Evolutionary conservation across 1,284 basidiomycete species (phyloP).

Genomic region (Cutaneotrichosporon sp.): DNA sequence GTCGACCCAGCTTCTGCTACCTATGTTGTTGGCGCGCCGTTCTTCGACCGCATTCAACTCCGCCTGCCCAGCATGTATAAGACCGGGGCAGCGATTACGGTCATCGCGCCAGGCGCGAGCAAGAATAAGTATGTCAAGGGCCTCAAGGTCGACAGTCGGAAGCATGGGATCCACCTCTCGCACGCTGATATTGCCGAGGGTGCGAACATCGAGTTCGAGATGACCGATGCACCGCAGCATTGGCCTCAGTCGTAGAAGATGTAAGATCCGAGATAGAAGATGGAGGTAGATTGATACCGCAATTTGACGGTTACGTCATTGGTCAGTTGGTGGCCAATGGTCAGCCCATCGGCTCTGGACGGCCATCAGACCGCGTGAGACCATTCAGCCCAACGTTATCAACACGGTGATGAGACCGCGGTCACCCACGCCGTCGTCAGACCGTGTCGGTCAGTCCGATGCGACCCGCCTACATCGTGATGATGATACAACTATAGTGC

Average conservation of each 20-base stretch:
- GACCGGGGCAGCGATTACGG: constrained; percentile 25
- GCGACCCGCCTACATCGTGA: constrained; percentile 7
- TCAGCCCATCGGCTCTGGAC: too few species aligned
- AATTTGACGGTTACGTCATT: too few species aligned
- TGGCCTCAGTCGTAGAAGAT: constrained; percentile 40
- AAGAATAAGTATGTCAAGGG: constrained; percentile 62
- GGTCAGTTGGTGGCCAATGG: too few species aligned
- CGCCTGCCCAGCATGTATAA: constrained; percentile 57
- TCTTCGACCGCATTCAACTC: constrained; percentile 86
- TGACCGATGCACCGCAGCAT: constrained; percentile 59
- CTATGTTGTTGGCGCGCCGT: constrained; percentile 74
- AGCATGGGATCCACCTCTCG: constrained; percentile 58
- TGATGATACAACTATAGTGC: constrained; percentile 10
- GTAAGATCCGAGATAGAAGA: too few species aligned
- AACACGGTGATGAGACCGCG: too few species aligned
- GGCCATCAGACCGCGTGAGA: too few species aligned
- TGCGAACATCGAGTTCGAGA: constrained; percentile 63
- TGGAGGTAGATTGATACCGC: too few species aligned
- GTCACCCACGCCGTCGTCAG: too few species aligned
- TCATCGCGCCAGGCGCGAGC: constrained; percentile 60
- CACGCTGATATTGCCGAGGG: constrained; percentile 61
- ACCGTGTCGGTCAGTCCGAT: too few species aligned
- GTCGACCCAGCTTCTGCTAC: constrained; percentile 75
- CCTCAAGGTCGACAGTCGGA: constrained; percentile 59
- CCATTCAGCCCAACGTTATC: too few species aligned